phyloP scores from a whole-genome alignment of 768 basidiomycete genomes.

The Artomyces pyxidatus region DNA sequence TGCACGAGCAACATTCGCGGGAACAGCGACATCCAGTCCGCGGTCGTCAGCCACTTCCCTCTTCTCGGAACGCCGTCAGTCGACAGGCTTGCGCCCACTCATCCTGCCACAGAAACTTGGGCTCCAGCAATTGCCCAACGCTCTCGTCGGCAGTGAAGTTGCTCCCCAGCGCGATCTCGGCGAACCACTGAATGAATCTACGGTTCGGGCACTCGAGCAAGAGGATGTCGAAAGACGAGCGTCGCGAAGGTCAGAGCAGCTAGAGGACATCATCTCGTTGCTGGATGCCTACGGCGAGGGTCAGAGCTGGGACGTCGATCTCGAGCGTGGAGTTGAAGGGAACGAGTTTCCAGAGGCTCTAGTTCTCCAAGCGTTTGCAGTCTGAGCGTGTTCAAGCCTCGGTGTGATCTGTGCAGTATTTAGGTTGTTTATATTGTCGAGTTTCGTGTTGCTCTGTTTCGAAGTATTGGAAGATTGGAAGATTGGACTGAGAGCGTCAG shows the following conservation, averaged over 20 bases:
- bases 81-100: slow-evolving; percentile 17
- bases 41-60: not conserved
- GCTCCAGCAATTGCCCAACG: not conserved
- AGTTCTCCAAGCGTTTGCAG: not conserved
- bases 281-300: slow-evolving; percentile 1
- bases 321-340: slow-evolving; percentile 6
- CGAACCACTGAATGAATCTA: not conserved
- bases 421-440: slow-evolving; percentile 10
- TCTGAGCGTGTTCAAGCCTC: not conserved
- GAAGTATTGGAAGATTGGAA: too few relatives aligned
- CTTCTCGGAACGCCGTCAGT: not conserved
- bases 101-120: slow-evolving; percentile 19
- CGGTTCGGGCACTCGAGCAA: not conserved
- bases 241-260: slow-evolving; percentile 4
- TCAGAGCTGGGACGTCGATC: slow-evolving; percentile 5
- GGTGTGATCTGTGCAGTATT: not conserved
- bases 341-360: not conserved
- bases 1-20: slow-evolving; percentile 1
- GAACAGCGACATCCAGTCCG: too few relatives aligned
- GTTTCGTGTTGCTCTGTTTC: slow-evolving; percentile 2
- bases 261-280: slow-evolving; percentile 11
- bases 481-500: too few relatives aligned
- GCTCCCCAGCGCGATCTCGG: not conserved
- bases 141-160: not conserved
- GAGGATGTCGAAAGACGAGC: not conserved